Evolutionary conservation across 371 early-diverging fungal genomes (phyloP), one percentile per base, ranked within the genome.

Genomic region (Blakeslea trispora): DNA sequence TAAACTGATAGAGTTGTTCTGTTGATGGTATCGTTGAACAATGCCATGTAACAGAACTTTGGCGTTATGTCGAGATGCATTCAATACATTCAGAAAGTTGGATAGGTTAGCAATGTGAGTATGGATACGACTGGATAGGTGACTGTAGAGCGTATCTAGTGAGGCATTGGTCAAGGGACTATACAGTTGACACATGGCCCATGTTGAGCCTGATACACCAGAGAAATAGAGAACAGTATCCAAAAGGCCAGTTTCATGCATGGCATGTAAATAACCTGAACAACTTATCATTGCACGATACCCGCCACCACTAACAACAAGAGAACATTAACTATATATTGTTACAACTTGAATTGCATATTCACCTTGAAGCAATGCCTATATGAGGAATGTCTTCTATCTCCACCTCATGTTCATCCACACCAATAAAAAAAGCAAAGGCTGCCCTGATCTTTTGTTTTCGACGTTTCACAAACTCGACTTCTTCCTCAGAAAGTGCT

Each of bases 241-340:
- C 18, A 76, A 67, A 2, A 86, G 34, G 19, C 88, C 89, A 1
- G 75, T 66, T 39, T 84, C 68, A 24, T 81, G 62, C 63, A 83
- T 74, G 0, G 79, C 84, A 9, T 75, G 68, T 55, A 85, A 63
- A 55, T 81, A 86, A 9, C 87, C 89, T 2, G 72, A 67, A 13
- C 82, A 81, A 9, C 80, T 79, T 1, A 89, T 61, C 89, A 89
- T 89, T 3, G 89, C 87, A 5, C 89, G 80, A 61, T 81, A 87
- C 3, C 89, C 89, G 6, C 89, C 89, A 19, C 89, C 89, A 54
- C 87, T 88, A 21, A n/a, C n/a, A n/a, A n/a, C n/a, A n/a, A n/a
- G n/a, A n/a, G n/a, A n/a, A n/a, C n/a, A n/a, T n/a, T n/a, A n/a
- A n/a, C n/a, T n/a, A n/a, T n/a, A n/a, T n/a, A n/a, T n/a, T n/a